Evolutionary conservation across 208 protist species (phyloP).

Genomic region (Leishmania gerbilli): DNA sequence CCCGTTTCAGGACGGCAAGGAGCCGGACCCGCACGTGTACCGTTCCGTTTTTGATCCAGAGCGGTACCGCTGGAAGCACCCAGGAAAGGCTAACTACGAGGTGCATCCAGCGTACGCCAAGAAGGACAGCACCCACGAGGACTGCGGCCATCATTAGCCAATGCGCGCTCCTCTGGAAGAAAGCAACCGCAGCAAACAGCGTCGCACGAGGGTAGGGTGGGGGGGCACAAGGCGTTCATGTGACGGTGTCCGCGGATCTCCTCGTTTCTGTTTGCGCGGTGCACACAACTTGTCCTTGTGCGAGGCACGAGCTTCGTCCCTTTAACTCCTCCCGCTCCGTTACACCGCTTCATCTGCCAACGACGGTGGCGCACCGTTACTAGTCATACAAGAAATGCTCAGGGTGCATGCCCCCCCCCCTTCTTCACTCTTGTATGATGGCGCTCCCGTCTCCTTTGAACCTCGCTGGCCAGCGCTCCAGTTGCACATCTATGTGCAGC

Average conservation of each 20-base stretch:
- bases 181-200: background rate
- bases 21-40: slow-evolving; percentile 84
- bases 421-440: background rate
- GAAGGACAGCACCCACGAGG: slow-evolving; percentile 28
- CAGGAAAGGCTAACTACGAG: slow-evolving; percentile 72
- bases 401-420: background rate
- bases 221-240: background rate
- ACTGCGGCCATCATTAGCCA: slow-evolving; percentile 9
- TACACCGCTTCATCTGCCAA: background rate
- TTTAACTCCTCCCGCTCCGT: background rate
- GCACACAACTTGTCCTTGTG: background rate
- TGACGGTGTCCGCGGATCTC: background rate
- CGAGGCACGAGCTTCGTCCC: background rate
- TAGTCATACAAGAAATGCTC: background rate
- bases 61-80: slow-evolving; percentile 82
- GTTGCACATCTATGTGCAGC: background rate
- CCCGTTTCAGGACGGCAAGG: slow-evolving; percentile 80
- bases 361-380: background rate
- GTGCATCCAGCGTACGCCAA: slow-evolving; percentile 83
- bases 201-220: background rate
- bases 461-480: background rate
- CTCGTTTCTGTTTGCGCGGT: background rate
- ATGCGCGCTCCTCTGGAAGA: background rate
- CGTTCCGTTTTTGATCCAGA: slow-evolving; percentile 83
- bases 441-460: background rate